Conservation (phyloP, 2,329 filamentous ascomycete species). For the Aureobasidium zeae region DNA sequence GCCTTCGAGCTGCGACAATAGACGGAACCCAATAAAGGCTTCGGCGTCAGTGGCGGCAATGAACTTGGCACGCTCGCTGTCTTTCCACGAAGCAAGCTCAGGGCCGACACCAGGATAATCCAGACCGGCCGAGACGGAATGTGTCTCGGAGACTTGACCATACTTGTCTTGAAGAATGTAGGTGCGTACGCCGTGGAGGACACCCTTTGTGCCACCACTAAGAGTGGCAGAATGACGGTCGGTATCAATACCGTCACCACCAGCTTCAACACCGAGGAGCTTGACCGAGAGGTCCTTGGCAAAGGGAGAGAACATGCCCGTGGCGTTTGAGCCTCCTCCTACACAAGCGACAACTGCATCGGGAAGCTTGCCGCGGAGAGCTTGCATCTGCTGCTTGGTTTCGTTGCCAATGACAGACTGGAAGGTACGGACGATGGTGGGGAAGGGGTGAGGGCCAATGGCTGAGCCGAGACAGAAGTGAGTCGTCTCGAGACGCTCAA, state of each 20-base stretch:
- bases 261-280: constrained; percentile 87
- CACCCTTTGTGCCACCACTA: constrained; percentile 76
- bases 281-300: constrained; percentile 74
- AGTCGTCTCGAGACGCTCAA: constrained; percentile 81
- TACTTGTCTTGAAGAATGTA: constrained; percentile 90
- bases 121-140: constrained; percentile 90
- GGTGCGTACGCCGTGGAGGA: constrained; percentile 89
- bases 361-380: constrained; percentile 76
- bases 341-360: constrained; percentile 96
- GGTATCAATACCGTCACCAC: constrained; percentile 85
- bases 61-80: constrained; percentile 75
- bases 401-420: constrained; percentile 93
- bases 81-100: constrained; percentile 88
- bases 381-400: constrained; percentile 84
- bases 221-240: constrained; percentile 79
- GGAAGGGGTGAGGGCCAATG: constrained; percentile 96
- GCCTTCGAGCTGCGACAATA: constrained; percentile 80
- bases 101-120: constrained; percentile 97
- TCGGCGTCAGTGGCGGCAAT: constrained; percentile 85
- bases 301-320: constrained; percentile 98
- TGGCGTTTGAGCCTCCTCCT: constrained; percentile 87
- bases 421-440: constrained; percentile 94
- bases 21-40: constrained; percentile 77
- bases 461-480: constrained; percentile 98
- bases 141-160: constrained; percentile 89